phyloP scores from a whole-genome alignment of 1,139 yeast genomes.

The Zygosaccharomyces sapae region DNA sequence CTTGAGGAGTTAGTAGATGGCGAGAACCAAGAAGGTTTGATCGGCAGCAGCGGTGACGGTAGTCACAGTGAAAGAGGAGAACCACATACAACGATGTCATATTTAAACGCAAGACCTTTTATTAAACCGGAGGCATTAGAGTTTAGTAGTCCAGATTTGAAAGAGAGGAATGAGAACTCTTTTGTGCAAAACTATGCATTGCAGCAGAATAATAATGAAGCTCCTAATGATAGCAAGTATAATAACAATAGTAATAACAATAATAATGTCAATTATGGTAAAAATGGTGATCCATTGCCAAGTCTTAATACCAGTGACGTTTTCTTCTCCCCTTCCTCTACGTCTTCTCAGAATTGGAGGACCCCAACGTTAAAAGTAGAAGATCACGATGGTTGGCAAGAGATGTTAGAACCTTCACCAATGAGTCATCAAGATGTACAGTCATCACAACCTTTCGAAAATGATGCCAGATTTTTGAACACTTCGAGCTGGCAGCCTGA shows the following conservation, averaged over 20 bases:
- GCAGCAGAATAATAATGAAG: background rate
- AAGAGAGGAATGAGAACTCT: constrained; percentile 1
- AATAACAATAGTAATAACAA: no score
- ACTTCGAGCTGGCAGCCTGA: constrained; percentile 8
- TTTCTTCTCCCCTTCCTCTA: constrained; percentile 14
- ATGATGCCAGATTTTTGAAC: constrained; percentile 8
- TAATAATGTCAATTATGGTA: background rate
- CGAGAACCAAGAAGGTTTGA: constrained; percentile 3
- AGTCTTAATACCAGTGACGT: constrained; percentile 8
- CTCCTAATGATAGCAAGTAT: no score
- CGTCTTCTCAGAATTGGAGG: constrained; percentile 14
- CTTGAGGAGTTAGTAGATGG: constrained; percentile 11
- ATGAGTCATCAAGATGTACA: constrained; percentile 5
- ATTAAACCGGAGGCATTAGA: constrained; percentile 7
- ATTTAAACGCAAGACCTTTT: background rate
- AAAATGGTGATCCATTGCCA: constrained; percentile 2
- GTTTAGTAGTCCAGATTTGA: constrained; percentile 5
- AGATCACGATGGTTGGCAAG: constrained; percentile 13
- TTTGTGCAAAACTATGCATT: constrained; percentile 9
- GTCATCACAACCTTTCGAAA: background rate
- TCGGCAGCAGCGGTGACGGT: background rate
- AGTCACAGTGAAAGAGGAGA: background rate
- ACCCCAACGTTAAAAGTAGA: constrained; percentile 17
- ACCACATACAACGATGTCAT: background rate
- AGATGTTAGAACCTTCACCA: constrained; percentile 10